Evolutionary conservation across 352 stramenopile genomes (phyloP), one percentile per base, ranked within the genome.

Genomic region (Globisporangium ultimum): DNA sequence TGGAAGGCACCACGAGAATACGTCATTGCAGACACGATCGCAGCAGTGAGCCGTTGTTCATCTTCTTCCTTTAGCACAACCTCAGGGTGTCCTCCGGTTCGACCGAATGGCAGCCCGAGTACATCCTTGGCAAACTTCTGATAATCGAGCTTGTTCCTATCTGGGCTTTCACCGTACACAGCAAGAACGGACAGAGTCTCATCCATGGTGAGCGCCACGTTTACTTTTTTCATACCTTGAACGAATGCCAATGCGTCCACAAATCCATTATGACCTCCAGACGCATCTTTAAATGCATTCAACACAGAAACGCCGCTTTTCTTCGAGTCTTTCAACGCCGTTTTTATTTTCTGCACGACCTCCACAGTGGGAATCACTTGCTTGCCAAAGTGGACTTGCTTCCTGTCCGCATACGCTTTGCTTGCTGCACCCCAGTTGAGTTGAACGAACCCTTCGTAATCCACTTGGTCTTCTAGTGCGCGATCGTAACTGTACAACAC

Each of bases 401-500:
- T 74, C 7, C 60, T 36, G 4, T 36, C 49, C 8, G 15, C 36
- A 40, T 48, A 43, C 11, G 54, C 18, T 13, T 69, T 64, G 17
- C 45, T 64, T 32, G 62, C 62, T 50, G 82, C 70, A 10, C 60
- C 75, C 78, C 75, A 88, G 51, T 87, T 80, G 48, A 92, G 68
- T 20, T 74, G 72, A 5, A 88, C 53, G 53, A 92, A 92, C 9
- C 62, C 51, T 21, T 34, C 42, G 32, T 66, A 81, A 53, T 88
- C 67, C 3, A 92, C 67, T 55, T 71, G 42, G 48, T 92, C 80
- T 17, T 73, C 65, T 9, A 87, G 54, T 4, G 74, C 41, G 10
- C 64, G 72, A 40, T 90, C 83, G 17, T 90, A 88, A 4, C 64
- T 74, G 48, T 80, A 78, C 1, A 92, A 51, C 3, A 89, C 3